These are phyloP conservation scores for Cladobotryum protrusum DNA, from an alignment of 2,329 filamentous ascomycete species.

Conservation along the genomic window DNA sequence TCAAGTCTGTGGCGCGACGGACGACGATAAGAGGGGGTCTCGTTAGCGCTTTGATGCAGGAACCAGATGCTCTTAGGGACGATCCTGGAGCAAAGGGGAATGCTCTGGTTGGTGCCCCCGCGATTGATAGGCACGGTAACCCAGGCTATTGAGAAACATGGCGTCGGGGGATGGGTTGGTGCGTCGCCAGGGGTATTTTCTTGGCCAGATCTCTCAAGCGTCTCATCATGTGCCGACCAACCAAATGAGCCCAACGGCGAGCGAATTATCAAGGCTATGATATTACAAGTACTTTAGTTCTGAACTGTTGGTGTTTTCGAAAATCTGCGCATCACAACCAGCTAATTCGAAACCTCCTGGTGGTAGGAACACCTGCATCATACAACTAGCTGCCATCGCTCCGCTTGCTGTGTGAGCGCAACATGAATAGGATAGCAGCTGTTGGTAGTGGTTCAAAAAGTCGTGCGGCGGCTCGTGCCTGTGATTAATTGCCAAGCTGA, in stretches of 20 bases:
- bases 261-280: too few species aligned
- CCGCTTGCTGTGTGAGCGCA: too few species aligned
- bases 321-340: too few species aligned
- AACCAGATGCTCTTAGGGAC: slow-evolving; percentile 1
- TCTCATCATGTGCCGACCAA: background rate
- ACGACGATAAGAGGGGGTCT: background rate
- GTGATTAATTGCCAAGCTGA: slow-evolving; percentile 4
- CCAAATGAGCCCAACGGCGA: background rate
- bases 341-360: too few species aligned
- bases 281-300: too few species aligned
- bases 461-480: background rate
- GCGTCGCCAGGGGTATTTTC: slow-evolving; percentile 3
- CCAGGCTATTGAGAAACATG: slow-evolving; percentile 9
- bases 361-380: too few species aligned
- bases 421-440: too few species aligned
- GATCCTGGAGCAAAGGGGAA: slow-evolving; percentile 5
- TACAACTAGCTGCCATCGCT: too few species aligned
- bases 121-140: slow-evolving; percentile 3
- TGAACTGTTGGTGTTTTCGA: too few species aligned
- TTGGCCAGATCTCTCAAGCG: slow-evolving; percentile 1
- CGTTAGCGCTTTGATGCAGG: background rate
- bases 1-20: background rate
- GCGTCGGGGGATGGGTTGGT: slow-evolving; percentile 8
- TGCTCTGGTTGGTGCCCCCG: slow-evolving; percentile 3
- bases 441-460: too few species aligned